Percentiles rank a stretch among this genome's conserved stretches.
Evolutionary conservation across 352 stramenopile genomes (phyloP).

Genomic region (Blastocystis sp.): DNA sequence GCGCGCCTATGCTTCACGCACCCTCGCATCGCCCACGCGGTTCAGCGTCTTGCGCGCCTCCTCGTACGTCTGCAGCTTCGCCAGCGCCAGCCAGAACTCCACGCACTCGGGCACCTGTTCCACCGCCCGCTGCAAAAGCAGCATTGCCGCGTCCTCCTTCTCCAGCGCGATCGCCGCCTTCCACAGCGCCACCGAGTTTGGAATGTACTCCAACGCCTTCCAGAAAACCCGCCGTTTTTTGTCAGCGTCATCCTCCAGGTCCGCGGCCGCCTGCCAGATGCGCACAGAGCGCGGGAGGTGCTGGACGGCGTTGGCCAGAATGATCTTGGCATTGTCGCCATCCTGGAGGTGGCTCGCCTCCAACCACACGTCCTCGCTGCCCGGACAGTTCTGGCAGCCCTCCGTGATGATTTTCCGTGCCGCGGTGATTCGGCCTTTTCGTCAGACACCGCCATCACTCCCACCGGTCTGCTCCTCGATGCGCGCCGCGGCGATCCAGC

Average conservation of each 20-base stretch:
- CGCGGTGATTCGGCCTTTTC: slow-evolving; percentile 74
- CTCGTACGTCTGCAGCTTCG: no score
- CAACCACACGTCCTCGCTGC: slow-evolving; percentile 95
- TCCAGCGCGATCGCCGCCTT: slow-evolving; percentile 96
- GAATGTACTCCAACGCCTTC: slow-evolving; percentile 88
- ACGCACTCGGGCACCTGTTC: slow-evolving; percentile 93
- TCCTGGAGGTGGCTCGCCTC: slow-evolving; percentile 91
- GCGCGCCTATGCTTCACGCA: slow-evolving; percentile 75
- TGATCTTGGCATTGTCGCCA: slow-evolving; percentile 89
- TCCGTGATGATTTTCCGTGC: slow-evolving; percentile 94
- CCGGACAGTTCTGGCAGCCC: slow-evolving; percentile 90
- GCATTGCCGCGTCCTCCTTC: slow-evolving; percentile 87
- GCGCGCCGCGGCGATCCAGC: slow-evolving; percentile 95
- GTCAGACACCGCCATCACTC: slow-evolving; percentile 73
- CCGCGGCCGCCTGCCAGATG: slow-evolving; percentile 89
- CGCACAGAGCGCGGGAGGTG: slow-evolving; percentile 88
- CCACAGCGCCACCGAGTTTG: slow-evolving; percentile 93
- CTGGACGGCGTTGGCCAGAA: slow-evolving; percentile 89
- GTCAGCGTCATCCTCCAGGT: slow-evolving; percentile 85
- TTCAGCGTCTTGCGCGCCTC: no score
- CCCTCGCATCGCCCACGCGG: slow-evolving; percentile 72
- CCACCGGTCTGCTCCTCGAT: slow-evolving; percentile 92
- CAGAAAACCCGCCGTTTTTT: slow-evolving; percentile 85
- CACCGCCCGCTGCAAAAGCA: slow-evolving; percentile 91
- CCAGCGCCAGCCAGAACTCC: slow-evolving; percentile 95